A percentile compares a stretch with the other conserved stretches of the same genome.
Conservation (phyloP, 345 rosid genomes). For the Clarkia xantiana region DNA sequence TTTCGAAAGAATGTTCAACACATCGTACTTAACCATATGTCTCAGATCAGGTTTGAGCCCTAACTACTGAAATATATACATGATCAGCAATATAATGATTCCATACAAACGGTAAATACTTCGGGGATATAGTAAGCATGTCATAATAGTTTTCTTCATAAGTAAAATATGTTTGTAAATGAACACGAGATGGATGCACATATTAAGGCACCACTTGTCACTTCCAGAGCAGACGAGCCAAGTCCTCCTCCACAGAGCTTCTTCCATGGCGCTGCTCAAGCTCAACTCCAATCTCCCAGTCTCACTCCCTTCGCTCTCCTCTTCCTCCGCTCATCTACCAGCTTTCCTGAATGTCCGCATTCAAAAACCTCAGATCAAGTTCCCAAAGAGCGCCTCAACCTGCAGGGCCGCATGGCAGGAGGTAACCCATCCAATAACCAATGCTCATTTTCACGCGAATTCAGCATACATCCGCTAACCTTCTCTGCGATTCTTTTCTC, state of each 20-base stretch:
- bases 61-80: no score
- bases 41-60: no score
- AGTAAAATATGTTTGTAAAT: no score
- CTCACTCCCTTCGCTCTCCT: constrained; percentile 14
- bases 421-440: constrained; percentile 13
- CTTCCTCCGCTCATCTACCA: constrained; percentile 15
- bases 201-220: no score
- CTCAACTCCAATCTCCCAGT: not conserved
- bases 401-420: constrained; percentile 90
- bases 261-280: constrained; percentile 1
- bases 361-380: constrained; percentile 1
- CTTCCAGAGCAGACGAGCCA: not conserved
- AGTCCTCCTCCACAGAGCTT: constrained; percentile 1
- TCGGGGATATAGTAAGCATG: no score
- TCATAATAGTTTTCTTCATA: no score
- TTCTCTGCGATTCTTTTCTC: not conserved
- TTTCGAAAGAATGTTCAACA: no score
- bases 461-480: not conserved
- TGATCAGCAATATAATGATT: no score
- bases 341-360: constrained; percentile 1
- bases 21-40: no score
- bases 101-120: no score
- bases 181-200: no score
- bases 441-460: not conserved
- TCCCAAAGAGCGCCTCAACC: constrained; percentile 12